Evolutionary conservation across 345 rosid species (phyloP).

Genomic region (Balakata baccata): DNA sequence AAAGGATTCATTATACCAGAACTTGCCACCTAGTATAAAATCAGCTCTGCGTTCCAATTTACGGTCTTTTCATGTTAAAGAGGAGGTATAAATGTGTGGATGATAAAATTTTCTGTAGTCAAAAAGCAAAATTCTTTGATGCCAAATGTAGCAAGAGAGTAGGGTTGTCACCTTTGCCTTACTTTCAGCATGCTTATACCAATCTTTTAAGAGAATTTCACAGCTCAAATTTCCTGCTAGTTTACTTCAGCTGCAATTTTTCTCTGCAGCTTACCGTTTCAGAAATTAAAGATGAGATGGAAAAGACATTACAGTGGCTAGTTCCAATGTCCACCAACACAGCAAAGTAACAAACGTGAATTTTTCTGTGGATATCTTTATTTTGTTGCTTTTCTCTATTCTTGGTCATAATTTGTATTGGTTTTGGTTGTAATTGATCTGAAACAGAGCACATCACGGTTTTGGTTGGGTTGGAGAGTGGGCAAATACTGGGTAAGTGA

Average conservation of each 20-base stretch:
- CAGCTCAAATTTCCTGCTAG: not conserved
- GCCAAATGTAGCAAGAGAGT: not conserved
- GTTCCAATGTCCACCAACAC: slow-evolving; percentile 78
- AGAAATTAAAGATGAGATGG: slow-evolving; percentile 76
- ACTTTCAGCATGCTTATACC: not conserved
- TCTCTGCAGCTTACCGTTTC: slow-evolving; percentile 48
- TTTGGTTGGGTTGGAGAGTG: slow-evolving; percentile 42
- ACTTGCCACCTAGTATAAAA: slow-evolving; percentile 64
- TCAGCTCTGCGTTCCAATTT: slow-evolving; percentile 53
- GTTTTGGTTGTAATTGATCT: not conserved
- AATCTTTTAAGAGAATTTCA: not conserved
- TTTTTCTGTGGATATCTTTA: not conserved
- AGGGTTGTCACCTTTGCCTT: not conserved
- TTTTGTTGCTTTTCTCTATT: not conserved
- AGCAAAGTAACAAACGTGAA: slow-evolving; percentile 52
- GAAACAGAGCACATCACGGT: slow-evolving; percentile 31
- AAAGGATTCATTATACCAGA: slow-evolving; percentile 63
- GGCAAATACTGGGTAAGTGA: slow-evolving; percentile 29
- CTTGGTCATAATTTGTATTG: not conserved
- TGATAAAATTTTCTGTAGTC: not conserved
- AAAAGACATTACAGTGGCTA: slow-evolving; percentile 81
- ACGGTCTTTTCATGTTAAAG: slow-evolving; percentile 46
- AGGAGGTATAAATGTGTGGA: slow-evolving; percentile 51
- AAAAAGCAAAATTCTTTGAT: not conserved
- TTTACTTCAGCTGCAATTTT: not conserved